Evolutionary conservation across 2,329 filamentous ascomycete species (phyloP).

Genomic region (Claviceps monticola): DNA sequence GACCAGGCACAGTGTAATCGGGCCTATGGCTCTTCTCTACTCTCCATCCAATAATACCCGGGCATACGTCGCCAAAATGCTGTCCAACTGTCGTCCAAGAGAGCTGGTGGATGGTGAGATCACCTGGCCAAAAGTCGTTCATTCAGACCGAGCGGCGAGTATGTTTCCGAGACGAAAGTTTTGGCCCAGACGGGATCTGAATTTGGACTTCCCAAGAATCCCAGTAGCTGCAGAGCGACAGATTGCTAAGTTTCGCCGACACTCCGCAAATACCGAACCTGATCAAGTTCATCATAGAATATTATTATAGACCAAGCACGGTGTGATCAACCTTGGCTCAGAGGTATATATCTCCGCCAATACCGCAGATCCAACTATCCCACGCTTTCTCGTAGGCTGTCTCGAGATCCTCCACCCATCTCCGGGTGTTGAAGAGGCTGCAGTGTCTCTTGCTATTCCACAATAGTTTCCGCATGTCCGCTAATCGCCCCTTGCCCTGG

Average conservation of each 20-base stretch:
- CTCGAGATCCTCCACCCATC: conserved; percentile 87
- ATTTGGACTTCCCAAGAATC: too few relatives aligned
- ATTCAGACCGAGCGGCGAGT: too few relatives aligned
- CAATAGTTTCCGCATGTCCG: conserved; percentile 65
- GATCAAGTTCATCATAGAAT: conserved; percentile 1
- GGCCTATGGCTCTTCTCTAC: too few relatives aligned
- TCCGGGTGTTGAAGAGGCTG: conserved; percentile 75
- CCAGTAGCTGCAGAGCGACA: too few relatives aligned
- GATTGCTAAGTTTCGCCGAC: background rate
- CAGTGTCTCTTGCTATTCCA: conserved; percentile 77
- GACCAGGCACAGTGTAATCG: too few relatives aligned
- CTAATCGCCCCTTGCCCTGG: conserved; percentile 52
- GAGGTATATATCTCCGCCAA: conserved; percentile 89
- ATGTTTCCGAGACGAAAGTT: too few relatives aligned
- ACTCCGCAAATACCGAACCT: background rate
- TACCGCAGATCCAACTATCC: conserved; percentile 71
- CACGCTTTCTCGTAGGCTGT: conserved; percentile 79
- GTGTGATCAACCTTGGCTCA: conserved; percentile 11
- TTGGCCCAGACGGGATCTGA: too few relatives aligned
- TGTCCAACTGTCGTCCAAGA: too few relatives aligned
- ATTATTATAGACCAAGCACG: background rate
- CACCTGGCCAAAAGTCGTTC: too few relatives aligned
- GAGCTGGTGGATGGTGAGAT: too few relatives aligned
- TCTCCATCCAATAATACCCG: too few relatives aligned
- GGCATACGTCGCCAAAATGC: too few relatives aligned